Base-by-base conservation (phyloP, 352 stramenopile species). In the Thraustotheca clavata region DNA sequence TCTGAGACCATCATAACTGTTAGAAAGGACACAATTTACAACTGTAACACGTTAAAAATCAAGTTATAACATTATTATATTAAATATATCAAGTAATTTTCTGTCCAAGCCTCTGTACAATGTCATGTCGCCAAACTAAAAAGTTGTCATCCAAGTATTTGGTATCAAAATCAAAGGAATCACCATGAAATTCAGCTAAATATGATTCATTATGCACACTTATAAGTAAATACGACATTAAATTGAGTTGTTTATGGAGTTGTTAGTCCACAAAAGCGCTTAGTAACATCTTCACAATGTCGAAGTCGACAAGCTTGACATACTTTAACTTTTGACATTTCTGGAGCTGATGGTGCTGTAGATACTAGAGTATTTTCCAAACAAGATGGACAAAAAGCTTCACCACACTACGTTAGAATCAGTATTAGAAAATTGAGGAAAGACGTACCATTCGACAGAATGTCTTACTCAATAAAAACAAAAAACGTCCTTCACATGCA, bases 391-490 rank as follows among this genome's bases (percentile, higher is more conserved):
- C 43, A 52, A 31, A 35, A 31, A 6, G 43, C 85, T 54, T 94
- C 85, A 71, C 85, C 85, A 49, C 85, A 94, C 84, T 93, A 35
- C 6, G 34, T 3, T 24, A 32, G 18, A 5, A 5, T 27, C 20
- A 20, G 34, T 24, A 31, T 3, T 14, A 31, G 29, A 26, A 27
- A 24, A 48, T 29, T 24, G 14, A 55, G 3, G 14, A 22, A 27
- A 14, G 18, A 40, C 57, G 35, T 55, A 65, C 57, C 57, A 65
- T 55, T 12, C 57, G 57, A 33, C 57, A 65, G 57, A 57, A 43
- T 20, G 52, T 27, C 26, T 49, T 50, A 36, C 57, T 27, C n/a
- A 52, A 24, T 9, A 52, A 11, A 24, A 52, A 52, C 14, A 52
- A 31, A 52, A 52, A 52, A 9, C 1, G 14, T 11, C 9, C 18